Evolutionary conservation across 2,329 filamentous ascomycete genomes (phyloP), one percentile per base, ranked within the genome.

Genomic region (Neonectria coccinea): DNA sequence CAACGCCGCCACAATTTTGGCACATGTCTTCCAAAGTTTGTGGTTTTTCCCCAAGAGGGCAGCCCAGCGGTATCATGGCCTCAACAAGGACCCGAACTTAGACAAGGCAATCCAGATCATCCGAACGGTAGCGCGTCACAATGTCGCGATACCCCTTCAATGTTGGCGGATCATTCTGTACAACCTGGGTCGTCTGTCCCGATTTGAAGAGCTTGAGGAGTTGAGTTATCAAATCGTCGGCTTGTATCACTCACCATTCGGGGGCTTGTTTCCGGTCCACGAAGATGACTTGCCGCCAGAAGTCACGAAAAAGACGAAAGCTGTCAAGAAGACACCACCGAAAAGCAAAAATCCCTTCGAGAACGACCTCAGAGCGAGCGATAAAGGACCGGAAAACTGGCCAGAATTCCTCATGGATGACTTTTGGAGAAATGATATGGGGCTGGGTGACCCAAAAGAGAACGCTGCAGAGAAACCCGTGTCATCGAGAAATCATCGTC

Each of bases 111-210:
- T 80, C 16, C 63, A 73, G 14, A 54, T 78, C 41, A 70, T 67
- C 6, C 70, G 77, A 20, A 71, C 70, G 20, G 63, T 79, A 14
- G 70, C 74, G 7, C 65, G 69, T 16, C 76, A 79, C 31, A 69
- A 77, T 27, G 70, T 79, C 27, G 75, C 77, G 20, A 74, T 82
- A 31, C 78, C 79, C n/a, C 64, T 76, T 5, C 66, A 66, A 11
- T 78, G 76, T 39, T 86, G 85, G 83, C 78, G 76, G 60, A 78
- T 78, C 3, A 66, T 86, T 0, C 66, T 88, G 11, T 79, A 79
- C 44, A 78, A 77, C 44, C 78, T 86, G 3, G 80, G 83, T 2
- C 80, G 81, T 2, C 73, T 78, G n/a, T 78, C 79, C 11, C 80
- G 79, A 14, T 73, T 86, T 11, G 73, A 79, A 2, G 81, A 84